Conservation (phyloP, 768 basidiomycete genomes). For the Leucocoprinus birnbaumii region DNA sequence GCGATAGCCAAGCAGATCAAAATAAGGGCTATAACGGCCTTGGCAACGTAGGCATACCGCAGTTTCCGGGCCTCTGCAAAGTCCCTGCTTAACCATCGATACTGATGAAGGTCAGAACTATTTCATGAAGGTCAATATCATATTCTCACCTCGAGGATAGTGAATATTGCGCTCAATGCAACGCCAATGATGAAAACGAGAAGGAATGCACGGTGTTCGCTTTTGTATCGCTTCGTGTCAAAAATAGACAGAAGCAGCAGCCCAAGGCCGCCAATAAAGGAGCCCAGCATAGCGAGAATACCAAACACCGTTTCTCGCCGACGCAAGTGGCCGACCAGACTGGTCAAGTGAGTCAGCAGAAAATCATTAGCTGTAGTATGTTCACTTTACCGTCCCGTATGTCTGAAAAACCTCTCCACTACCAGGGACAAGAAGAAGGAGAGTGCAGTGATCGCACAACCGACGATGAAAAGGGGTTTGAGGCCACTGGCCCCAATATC, state of each 20-base stretch:
- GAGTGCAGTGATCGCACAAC: slow-evolving; percentile 59
- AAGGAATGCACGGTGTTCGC: slow-evolving; percentile 57
- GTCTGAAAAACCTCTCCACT: slow-evolving; percentile 62
- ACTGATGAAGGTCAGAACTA: slow-evolving; percentile 33
- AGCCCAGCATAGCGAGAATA: slow-evolving; percentile 55
- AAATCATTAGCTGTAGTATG: slow-evolving; percentile 1
- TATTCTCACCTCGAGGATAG: slow-evolving; percentile 55
- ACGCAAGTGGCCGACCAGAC: slow-evolving; percentile 60
- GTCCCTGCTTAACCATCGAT: slow-evolving; percentile 61
- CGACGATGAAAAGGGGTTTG: slow-evolving; percentile 73
- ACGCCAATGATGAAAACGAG: slow-evolving; percentile 75
- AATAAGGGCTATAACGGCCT: slow-evolving; percentile 54
- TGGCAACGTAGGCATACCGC: slow-evolving; percentile 53
- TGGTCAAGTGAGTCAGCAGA: slow-evolving; percentile 23
- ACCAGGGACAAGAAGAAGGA: slow-evolving; percentile 59
- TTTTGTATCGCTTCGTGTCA: slow-evolving; percentile 56
- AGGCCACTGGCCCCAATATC: slow-evolving; percentile 72
- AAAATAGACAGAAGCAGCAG: slow-evolving; percentile 70
- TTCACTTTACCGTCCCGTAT: slow-evolving; percentile 50
- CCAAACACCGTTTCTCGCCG: slow-evolving; percentile 53
- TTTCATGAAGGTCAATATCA: neutral
- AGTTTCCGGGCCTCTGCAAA: slow-evolving; percentile 43
- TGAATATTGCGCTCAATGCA: slow-evolving; percentile 70
- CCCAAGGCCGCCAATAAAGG: slow-evolving; percentile 60
- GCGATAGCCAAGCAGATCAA: slow-evolving; percentile 62